phyloP scores from a whole-genome alignment of 306 rosid genomes.

The Myrica gale region DNA sequence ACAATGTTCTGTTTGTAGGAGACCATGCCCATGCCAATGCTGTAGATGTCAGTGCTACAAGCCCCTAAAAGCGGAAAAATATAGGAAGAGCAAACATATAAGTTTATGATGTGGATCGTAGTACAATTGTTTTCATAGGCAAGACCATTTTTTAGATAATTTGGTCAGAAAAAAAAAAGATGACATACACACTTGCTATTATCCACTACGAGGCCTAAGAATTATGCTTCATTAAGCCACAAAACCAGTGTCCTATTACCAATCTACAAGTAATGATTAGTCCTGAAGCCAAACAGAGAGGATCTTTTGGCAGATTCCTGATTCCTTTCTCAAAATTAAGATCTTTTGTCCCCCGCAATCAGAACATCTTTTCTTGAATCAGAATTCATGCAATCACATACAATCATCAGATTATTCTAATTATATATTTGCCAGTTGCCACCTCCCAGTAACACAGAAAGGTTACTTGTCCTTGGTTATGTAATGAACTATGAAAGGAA shows the following conservation, averaged over 20 bases:
- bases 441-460: background rate
- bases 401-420: background rate
- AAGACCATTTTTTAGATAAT: background rate
- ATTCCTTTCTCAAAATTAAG: too few species aligned
- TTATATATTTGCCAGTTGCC: background rate
- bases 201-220: background rate
- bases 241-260: too few species aligned
- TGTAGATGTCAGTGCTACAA: conserved; percentile 75
- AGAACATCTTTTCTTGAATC: background rate
- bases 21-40: conserved; percentile 57
- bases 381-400: background rate
- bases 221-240: too few species aligned
- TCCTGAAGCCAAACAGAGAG: too few species aligned
- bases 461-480: too few species aligned
- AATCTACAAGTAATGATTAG: too few species aligned
- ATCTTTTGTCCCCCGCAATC: background rate
- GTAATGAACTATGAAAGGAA: background rate
- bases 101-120: background rate
- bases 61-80: conserved; percentile 53
- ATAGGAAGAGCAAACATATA: background rate
- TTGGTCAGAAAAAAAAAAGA: background rate
- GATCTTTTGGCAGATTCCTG: too few species aligned
- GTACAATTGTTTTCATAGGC: background rate
- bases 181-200: background rate
- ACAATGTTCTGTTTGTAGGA: conserved; percentile 47